Evolutionary conservation across 2,329 filamentous ascomycete genomes (phyloP), one percentile per base, ranked within the genome.

Genomic region (Aureobasidium namibiae): DNA sequence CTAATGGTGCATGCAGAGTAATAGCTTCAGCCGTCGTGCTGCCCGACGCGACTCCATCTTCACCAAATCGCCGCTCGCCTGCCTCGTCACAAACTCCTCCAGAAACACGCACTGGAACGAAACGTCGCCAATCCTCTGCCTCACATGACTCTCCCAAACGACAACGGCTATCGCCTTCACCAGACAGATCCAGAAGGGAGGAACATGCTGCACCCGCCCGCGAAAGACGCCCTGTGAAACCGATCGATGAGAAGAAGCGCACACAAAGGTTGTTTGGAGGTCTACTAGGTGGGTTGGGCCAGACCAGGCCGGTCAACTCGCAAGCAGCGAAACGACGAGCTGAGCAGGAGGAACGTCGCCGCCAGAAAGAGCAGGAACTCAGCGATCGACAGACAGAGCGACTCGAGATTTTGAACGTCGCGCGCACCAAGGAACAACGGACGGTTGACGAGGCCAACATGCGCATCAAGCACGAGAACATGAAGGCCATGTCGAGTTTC

Each of bases 231-330:
- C 29, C 26, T 11, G 50, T 34, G 5, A 53, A 38, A 11, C 41
- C 65, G 7, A 52, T 63, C 60, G 88, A 95, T 67, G 92, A 97
- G 70, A 90, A 86, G 72, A 90, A 89, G 70, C 87, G 92, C 38
- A 89, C 89, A 23, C 87, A 89, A 72, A 83, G 92, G 56, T 79
- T 97, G 62, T 96, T 96, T 69, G 92, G 92, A 62, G 89, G 87
- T 36, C 75, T 95, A 60, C 77, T 94, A 11, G 59, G 59, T 18
- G 57, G 46, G 6, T 16, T 59, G 6, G 39, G 38, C 4, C 45
- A 42, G 24, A 29, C 24, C 10, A 31, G 46, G 26, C 49, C 59
- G 3, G 33, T 33, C 8, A 56, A 52, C 18, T 38, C 57, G 13
- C 49, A 36, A 14, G 49, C 59, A 13, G 41, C 49, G 4, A 60